Evolutionary conservation across 768 basidiomycete species (phyloP), one percentile per base, ranked within the genome.

Genomic region (Phlegmacium glaucopus): DNA sequence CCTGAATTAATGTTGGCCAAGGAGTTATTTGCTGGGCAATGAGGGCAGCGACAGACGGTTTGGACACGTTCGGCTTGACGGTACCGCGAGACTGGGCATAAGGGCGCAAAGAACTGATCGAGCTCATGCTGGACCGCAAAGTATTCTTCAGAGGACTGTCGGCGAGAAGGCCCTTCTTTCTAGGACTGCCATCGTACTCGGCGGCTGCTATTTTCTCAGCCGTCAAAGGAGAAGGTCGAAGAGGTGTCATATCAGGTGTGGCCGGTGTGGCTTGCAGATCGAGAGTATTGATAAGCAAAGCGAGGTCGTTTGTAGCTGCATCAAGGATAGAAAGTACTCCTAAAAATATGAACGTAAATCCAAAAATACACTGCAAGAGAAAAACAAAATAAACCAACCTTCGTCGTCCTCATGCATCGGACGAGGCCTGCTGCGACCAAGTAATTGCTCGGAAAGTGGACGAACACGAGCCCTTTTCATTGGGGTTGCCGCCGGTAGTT

Each of bases 261-360:
- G 72, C 71, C 0, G 88, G 89, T 0, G 90, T 91, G 4, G 87
- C 86, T 59, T 89, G 81, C 4, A 92, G 71, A 53, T 90, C 86
- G n/a, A 92, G 72, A n/a, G 78, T 77, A 51, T 83, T 87, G 61
- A 92, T 87, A 4, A 92, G 69, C 46, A 79, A 79, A 0, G 85
- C 89, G 4, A 92, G 75, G 35, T 91, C 89, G 42, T 87, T 80
- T 1, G 89, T 91, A 0, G 86, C 89, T 0, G 87, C 86, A 52
- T 85, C 85, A n/a, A 90, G 68, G 26, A 88, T 75, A 0, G 82
- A 86, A 1, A 89, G 58, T 11, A 79, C 79, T 50, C 76, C 87
- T 78, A 52, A 34, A 32, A 13, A 47, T 37, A n/a, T n/a, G n/a
- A n/a, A n/a, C n/a, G n/a, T 30, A 7, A 37, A 13, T 16, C 27